These are phyloP conservation scores for Salix brachista DNA, from an alignment of 345 rosid genomes.

Conservation along the genomic window DNA sequence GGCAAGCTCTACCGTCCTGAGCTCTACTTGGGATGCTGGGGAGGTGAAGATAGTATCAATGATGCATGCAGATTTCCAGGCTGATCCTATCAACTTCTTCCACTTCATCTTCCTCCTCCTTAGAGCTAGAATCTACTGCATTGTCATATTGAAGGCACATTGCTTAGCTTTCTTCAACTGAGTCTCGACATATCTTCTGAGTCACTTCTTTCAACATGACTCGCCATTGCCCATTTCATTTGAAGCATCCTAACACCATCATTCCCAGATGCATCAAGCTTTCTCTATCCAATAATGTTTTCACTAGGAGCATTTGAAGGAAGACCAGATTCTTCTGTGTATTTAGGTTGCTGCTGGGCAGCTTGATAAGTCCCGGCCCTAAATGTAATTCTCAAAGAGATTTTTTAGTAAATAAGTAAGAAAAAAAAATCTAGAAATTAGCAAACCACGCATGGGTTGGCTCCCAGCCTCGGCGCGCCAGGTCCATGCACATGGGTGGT, in stretches of 20 bases:
- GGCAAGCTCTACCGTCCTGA: neutral
- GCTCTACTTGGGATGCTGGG: neutral
- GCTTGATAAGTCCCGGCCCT: slow-evolving; percentile 68
- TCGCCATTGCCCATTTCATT: slow-evolving; percentile 35
- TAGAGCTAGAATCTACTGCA: slow-evolving; percentile 8
- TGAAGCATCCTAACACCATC: slow-evolving; percentile 8
- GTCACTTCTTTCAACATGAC: slow-evolving; percentile 31
- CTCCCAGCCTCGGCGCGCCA: too few relatives aligned
- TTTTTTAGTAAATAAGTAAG: too few relatives aligned
- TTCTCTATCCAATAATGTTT: slow-evolving; percentile 48
- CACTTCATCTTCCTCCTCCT: slow-evolving; percentile 55
- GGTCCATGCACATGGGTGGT: too few relatives aligned
- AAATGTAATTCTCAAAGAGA: too few relatives aligned
- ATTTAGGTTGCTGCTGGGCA: slow-evolving; percentile 44
- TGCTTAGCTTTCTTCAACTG: slow-evolving; percentile 41
- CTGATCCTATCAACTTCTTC: slow-evolving; percentile 66
- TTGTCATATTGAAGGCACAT: slow-evolving; percentile 9
- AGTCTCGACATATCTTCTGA: slow-evolving; percentile 11
- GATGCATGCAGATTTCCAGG: slow-evolving; percentile 61
- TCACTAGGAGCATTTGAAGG: slow-evolving; percentile 36
- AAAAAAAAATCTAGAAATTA: too few relatives aligned
- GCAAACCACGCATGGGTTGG: too few relatives aligned
- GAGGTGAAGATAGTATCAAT: neutral
- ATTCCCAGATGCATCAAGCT: slow-evolving; percentile 32
- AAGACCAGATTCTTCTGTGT: slow-evolving; percentile 32